These are phyloP conservation scores for Malassezia pachydermatis DNA, from an alignment of 1,284 basidiomycete genomes.

Conservation along the genomic window DNA sequence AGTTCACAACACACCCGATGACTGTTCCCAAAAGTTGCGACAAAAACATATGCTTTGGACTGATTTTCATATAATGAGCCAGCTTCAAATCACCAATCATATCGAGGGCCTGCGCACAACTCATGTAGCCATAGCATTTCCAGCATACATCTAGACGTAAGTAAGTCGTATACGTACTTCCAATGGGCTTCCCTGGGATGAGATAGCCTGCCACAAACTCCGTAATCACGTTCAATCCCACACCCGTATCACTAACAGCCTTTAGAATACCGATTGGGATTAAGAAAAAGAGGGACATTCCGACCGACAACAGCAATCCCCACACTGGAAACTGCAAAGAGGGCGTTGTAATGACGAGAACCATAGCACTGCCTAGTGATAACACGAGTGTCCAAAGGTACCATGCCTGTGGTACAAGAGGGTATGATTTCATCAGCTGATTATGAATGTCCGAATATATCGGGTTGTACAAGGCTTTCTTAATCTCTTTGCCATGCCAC, in stretches of 20 bases:
- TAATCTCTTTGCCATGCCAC: constrained; percentile 53
- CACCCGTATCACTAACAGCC: constrained; percentile 52
- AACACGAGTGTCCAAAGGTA: constrained; percentile 37
- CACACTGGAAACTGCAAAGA: constrained; percentile 52
- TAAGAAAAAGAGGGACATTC: constrained; percentile 50
- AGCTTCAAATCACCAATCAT: constrained; percentile 52
- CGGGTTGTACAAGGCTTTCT: constrained; percentile 48
- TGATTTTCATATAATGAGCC: constrained; percentile 47
- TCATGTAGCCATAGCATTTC: constrained; percentile 51
- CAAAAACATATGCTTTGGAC: constrained; percentile 52
- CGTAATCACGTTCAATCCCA: constrained; percentile 51
- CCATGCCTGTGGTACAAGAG: constrained; percentile 40
- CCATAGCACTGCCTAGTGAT: constrained; percentile 44
- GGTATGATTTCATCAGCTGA: constrained; percentile 42
- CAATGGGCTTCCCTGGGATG: constrained; percentile 53
- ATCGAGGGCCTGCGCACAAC: constrained; percentile 46
- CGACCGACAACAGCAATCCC: constrained; percentile 51
- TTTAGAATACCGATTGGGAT: constrained; percentile 51
- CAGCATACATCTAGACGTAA: constrained; percentile 33
- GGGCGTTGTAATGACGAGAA: constrained; percentile 51
- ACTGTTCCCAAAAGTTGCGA: constrained; percentile 52
- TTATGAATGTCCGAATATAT: constrained; percentile 46
- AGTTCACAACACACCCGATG: constrained; percentile 50
- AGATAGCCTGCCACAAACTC: constrained; percentile 51
- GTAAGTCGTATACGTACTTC: constrained; percentile 18